These are phyloP conservation scores for Chlamydomonas reinhardtii DNA, from an alignment of 163 green algal genomes.

Conservation along the genomic window DNA sequence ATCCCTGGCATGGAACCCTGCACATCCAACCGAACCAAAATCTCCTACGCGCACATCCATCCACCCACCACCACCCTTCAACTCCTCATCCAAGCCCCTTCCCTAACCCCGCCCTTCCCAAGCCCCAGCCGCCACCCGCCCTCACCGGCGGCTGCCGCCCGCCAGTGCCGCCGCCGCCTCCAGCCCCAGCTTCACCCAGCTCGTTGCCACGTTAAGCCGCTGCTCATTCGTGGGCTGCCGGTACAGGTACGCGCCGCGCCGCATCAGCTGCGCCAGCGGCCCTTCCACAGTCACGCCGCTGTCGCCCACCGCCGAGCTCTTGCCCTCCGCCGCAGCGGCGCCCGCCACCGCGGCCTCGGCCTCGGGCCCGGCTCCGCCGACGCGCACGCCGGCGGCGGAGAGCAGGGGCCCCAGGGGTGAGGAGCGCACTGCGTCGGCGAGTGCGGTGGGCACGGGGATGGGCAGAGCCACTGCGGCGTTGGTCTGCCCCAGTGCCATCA, in stretches of 20 bases:
- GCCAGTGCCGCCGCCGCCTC: conserved; percentile 47
- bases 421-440: conserved; percentile 62
- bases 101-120: too few species aligned
- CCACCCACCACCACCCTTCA: too few species aligned
- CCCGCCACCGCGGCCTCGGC: not conserved
- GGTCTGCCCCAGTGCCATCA: conserved; percentile 91
- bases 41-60: too few species aligned
- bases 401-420: conserved; percentile 66
- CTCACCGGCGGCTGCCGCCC: not conserved
- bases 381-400: conserved; percentile 52
- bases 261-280: conserved; percentile 68
- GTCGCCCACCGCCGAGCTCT: not conserved
- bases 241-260: conserved; percentile 93
- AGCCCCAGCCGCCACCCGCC: not conserved
- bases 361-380: not conserved
- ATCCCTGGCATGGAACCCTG: too few species aligned
- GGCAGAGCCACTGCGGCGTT: conserved; percentile 90
- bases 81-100: not conserved
- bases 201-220: conserved; percentile 74
- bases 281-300: conserved; percentile 87
- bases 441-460: conserved; percentile 75
- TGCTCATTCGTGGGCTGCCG: conserved; percentile 92
- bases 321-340: conserved; percentile 8
- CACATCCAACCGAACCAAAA: too few species aligned
- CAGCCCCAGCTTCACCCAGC: conserved; percentile 74